Evolutionary conservation across 2,329 filamentous ascomycete genomes (phyloP), one percentile per base, ranked within the genome.

Genomic region (Aspergillus hortae): DNA sequence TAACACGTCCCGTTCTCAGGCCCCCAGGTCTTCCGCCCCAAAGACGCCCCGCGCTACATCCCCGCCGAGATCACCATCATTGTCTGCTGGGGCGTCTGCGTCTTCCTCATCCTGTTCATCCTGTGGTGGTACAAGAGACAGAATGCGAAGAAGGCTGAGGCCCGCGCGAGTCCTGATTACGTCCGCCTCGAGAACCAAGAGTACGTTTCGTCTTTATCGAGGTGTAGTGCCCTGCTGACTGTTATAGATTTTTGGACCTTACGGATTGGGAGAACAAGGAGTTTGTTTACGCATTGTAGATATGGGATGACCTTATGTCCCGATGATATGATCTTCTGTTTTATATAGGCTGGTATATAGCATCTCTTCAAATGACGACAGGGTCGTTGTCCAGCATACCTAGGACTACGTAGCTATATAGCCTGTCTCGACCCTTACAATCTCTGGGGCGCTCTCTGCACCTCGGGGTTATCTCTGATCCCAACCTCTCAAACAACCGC

Each of bases 211-310:
- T 10, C 40, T 44, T 12, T 33, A 41, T 11, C 40, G 30, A 12
- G 7, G 5, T 7, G 3, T 19, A 32, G n/a, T 25, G 14, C 21
- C n/a, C 4, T 21, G 19, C 40, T 56, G 47, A 46, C 36, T 48
- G 19, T 54, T 40, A 23, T 32, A 75, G 71, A 51, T 78, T 81
- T 69, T 72, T 83, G 51, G 84, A 88, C 63, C 67, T 88, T 56
- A 88, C 84, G 4, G 85, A 88, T 62, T 70, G 75, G 50, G 85
- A 88, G 73, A 88, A 86, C 54, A 72, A 75, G 1, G 80, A 87
- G 63, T 87, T 88, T 62, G 67, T 80, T 0, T 88, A 88, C 63
- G 53, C 63, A 44, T 82, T 71, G 52, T 66, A 42, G 52, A 47
- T 23, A 30, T 36, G 42, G 35, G 11, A 11, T 30, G 27, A 30